Evolutionary conservation across 208 protist genomes (phyloP), one percentile per base, ranked within the genome.

Genomic region (Trypanosomatidae sp.): DNA sequence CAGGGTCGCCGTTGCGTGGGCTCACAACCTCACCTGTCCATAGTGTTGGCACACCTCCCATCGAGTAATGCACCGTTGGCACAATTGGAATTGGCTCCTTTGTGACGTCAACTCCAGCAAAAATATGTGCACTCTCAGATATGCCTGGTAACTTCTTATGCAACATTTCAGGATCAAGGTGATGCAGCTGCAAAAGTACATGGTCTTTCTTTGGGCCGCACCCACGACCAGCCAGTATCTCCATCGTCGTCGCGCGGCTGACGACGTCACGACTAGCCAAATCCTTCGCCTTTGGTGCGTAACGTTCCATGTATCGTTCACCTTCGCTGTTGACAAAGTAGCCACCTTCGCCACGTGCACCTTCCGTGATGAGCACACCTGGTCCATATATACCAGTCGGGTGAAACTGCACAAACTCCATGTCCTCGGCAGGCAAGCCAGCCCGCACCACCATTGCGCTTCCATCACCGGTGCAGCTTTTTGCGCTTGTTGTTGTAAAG

Each of bases 361-460:
- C 97, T 54, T 99, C 97, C 6, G 97, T 99, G 74, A 99, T 99
- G 11, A 99, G 76, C 59, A 98, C 98, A 25, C 97, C 97, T 52
- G 96, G 91, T 43, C 96, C 96, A 62, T 98, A 98, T 56, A 99
- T 97, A 48, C 97, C 97, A n/a, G 97, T 99, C 10, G 97, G 97
- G 82, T 99, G 97, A 79, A 99, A 99, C 71, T 99, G 97, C 33
- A 99, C 97, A 64, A 99, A 99, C 76, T 99, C 97, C 48, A 99
- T 86, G 71, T 99, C 97, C 66, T 97, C 75, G 30, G 71, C 66
- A 3, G 97, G 96, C 1, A 99, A 66, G n/a, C 97, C 97, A 2
- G 97, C 97, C 51, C 97, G 96, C 13, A 91, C 74, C 7, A 96
- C 96, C 97, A 99, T 99, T 20, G 88, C 97, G 23, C 82, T 97